Conservation (phyloP, 2,329 filamentous ascomycete genomes). For the Teratosphaeria zuluensis region DNA sequence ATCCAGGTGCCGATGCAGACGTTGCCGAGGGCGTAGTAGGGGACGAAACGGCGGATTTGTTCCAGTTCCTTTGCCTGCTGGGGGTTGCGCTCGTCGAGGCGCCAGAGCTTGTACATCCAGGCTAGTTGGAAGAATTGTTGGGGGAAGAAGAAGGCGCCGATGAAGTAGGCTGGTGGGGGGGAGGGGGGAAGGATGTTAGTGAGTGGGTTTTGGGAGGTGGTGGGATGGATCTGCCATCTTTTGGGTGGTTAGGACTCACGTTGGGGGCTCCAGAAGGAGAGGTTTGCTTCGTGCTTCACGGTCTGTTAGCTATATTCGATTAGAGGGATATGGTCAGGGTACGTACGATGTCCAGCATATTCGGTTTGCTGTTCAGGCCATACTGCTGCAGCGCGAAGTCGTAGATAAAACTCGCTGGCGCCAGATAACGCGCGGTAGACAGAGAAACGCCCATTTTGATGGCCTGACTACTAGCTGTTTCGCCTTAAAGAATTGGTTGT, state of each 20-base stretch:
- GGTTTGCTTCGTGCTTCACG: conserved; percentile 40
- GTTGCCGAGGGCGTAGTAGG: conserved; percentile 48
- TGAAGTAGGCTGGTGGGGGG: conserved; percentile 36
- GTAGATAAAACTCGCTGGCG: conserved; percentile 45
- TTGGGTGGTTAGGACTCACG: conserved; percentile 11
- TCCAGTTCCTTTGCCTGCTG: conserved; percentile 34
- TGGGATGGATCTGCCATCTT: too few species aligned
- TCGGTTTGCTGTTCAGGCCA: conserved; percentile 46
- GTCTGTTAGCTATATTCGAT: background rate
- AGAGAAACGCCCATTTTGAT: conserved; percentile 46
- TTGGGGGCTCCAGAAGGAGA: conserved; percentile 50
- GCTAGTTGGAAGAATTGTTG: conserved; percentile 50
- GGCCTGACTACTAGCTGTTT: background rate
- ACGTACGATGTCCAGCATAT: conserved; percentile 48
- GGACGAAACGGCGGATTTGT: conserved; percentile 45
- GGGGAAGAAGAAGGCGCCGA: conserved; percentile 52
- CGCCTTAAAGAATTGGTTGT: too few species aligned
- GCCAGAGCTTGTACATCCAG: conserved; percentile 49
- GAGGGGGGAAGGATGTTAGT: too few species aligned
- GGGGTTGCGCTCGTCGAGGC: conserved; percentile 33
- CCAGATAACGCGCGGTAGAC: conserved; percentile 45
- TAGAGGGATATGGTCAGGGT: background rate
- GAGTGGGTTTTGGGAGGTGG: too few species aligned
- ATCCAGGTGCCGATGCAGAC: conserved; percentile 53
- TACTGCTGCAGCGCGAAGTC: conserved; percentile 52